phyloP scores from a whole-genome alignment of 805 yeast species.

The Komagataella pastoris region DNA sequence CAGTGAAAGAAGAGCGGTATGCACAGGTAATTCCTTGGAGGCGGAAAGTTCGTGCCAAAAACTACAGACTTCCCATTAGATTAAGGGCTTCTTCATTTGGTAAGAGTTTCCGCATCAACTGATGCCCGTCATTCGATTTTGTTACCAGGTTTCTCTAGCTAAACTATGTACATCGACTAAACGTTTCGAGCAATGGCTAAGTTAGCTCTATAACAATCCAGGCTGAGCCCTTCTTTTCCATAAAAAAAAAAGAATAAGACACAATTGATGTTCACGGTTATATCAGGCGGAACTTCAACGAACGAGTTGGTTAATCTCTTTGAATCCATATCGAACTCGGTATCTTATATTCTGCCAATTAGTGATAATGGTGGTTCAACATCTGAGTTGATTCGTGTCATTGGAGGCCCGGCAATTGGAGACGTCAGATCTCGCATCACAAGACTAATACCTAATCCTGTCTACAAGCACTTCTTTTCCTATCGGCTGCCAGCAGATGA shows the following conservation, averaged over 20 bases:
- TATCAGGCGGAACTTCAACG: slow-evolving; percentile 87
- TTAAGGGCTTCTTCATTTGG: no score
- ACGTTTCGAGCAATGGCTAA: not conserved
- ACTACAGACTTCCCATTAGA: no score
- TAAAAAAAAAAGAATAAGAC: no score
- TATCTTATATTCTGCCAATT: slow-evolving; percentile 67
- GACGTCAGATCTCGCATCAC: slow-evolving; percentile 78
- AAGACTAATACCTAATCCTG: slow-evolving; percentile 48
- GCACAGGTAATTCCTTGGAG: no score
- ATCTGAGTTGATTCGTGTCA: slow-evolving; percentile 69
- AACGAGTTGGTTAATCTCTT: slow-evolving; percentile 59
- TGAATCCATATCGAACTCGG: slow-evolving; percentile 24
- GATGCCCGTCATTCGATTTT: no score
- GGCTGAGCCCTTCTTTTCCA: no score
- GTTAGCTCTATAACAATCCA: not conserved
- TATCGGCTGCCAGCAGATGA: slow-evolving; percentile 37
- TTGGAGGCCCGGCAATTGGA: slow-evolving; percentile 95
- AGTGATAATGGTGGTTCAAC: slow-evolving; percentile 95
- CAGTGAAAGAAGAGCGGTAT: not conserved
- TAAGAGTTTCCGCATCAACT: no score
- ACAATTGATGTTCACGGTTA: slow-evolving; percentile 16
- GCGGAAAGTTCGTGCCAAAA: no score
- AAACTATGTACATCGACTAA: no score
- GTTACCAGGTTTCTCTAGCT: no score
- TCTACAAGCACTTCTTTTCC: slow-evolving; percentile 23